These are phyloP conservation scores for Kurtzmaniella fragi DNA, from an alignment of 805 yeast genomes.

Conservation along the genomic window DNA sequence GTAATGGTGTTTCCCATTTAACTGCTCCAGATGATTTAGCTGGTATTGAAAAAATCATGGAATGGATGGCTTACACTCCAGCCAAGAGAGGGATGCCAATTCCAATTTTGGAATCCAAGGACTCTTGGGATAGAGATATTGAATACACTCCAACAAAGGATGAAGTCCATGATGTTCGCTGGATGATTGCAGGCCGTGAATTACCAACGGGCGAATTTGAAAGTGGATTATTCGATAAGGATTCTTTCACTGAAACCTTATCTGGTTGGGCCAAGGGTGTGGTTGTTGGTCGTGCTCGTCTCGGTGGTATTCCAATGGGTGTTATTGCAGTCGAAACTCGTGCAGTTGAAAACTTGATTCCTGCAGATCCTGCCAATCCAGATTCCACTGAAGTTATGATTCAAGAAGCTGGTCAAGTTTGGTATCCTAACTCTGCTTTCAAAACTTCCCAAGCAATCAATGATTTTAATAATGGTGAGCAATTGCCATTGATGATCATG, in stretches of 20 bases:
- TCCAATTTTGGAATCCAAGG: slow-evolving; percentile 78
- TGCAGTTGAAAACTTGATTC: slow-evolving; percentile 80
- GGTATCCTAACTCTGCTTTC: slow-evolving; percentile 99
- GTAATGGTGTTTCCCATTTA: slow-evolving; percentile 95
- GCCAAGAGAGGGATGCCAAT: slow-evolving; percentile 85
- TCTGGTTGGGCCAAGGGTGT: slow-evolving; percentile 99
- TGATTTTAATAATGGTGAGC: slow-evolving; percentile 97
- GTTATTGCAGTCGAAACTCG: slow-evolving; percentile 95
- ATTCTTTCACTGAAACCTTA: slow-evolving; percentile 91
- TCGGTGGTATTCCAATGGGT: slow-evolving; percentile 99
- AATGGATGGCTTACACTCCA: slow-evolving; percentile 95
- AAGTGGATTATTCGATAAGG: slow-evolving; percentile 85
- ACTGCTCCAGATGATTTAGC: slow-evolving; percentile 96
- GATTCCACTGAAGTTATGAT: slow-evolving; percentile 81
- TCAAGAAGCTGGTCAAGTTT: slow-evolving; percentile 98
- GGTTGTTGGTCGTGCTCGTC: slow-evolving; percentile 96
- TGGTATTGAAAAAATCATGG: slow-evolving; percentile 90
- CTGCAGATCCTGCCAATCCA: slow-evolving; percentile 99
- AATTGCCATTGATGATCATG: slow-evolving; percentile 91
- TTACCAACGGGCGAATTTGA: slow-evolving; percentile 68
- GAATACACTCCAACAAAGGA: slow-evolving; percentile 70
- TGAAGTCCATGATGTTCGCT: slow-evolving; percentile 85
- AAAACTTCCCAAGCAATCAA: slow-evolving; percentile 98
- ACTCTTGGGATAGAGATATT: slow-evolving; percentile 91
- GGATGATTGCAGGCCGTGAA: slow-evolving; percentile 86